A percentile compares a stretch with the other conserved stretches of the same genome.
phyloP scores from a whole-genome alignment of 768 basidiomycete genomes.

The Podaxis sp. region DNA sequence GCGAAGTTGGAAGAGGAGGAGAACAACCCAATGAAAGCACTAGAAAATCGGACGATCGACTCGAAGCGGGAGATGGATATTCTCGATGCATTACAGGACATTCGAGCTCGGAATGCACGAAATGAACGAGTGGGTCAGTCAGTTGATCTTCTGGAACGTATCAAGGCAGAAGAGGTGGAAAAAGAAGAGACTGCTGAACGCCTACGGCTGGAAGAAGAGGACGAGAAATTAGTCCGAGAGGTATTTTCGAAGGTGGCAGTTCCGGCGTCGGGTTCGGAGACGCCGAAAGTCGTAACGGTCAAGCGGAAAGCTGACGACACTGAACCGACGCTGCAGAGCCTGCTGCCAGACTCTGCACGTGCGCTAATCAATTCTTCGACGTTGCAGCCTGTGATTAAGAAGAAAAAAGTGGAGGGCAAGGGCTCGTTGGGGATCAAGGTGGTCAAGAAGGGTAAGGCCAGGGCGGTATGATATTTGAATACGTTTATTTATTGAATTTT shows the following conservation, averaged over 20 bases:
- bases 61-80: slow-evolving; percentile 99
- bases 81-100: slow-evolving; percentile 92
- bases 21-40: slow-evolving; percentile 95
- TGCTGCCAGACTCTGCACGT: slow-evolving; percentile 66
- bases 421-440: slow-evolving; percentile 75
- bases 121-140: slow-evolving; percentile 83
- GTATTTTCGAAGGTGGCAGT: slow-evolving; percentile 78
- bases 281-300: slow-evolving; percentile 55
- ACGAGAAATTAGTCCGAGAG: slow-evolving; percentile 84
- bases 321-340: slow-evolving; percentile 68
- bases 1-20: slow-evolving; percentile 89
- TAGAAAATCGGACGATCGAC: slow-evolving; percentile 91
- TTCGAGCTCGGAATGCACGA: slow-evolving; percentile 81
- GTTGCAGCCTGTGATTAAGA: slow-evolving; percentile 36
- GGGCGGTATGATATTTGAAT: neutral
- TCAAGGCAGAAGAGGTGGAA: slow-evolving; percentile 69
- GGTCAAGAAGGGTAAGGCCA: slow-evolving; percentile 47
- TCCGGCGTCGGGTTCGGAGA: slow-evolving; percentile 21
- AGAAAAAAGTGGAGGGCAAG: slow-evolving; percentile 64
- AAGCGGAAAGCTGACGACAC: slow-evolving; percentile 84
- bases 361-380: slow-evolving; percentile 51
- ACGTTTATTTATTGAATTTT: neutral
- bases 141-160: slow-evolving; percentile 64
- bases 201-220: slow-evolving; percentile 81
- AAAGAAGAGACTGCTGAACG: slow-evolving; percentile 73